Percentiles rank a stretch among this genome's conserved stretches.
Conservation (phyloP, 495 filamentous ascomycete genomes). For the Delitschia confertaspora region DNA sequence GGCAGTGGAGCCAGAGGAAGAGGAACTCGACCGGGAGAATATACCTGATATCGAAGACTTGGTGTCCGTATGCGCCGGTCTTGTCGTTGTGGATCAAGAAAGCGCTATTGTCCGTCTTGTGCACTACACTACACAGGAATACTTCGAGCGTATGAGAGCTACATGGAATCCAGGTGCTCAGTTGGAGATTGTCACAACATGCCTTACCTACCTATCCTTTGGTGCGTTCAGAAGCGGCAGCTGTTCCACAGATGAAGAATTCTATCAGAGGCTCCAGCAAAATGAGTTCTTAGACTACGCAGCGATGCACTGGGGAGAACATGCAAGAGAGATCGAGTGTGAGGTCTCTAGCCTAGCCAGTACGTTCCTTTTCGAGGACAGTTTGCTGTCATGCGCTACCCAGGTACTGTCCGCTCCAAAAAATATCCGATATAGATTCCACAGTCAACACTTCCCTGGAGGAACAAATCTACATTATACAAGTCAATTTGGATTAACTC, state of each 20-base stretch:
- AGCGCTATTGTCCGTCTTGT: constrained; percentile 43
- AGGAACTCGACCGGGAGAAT: constrained; percentile 1
- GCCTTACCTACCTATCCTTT: constrained; percentile 41
- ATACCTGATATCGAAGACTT: constrained; percentile 31
- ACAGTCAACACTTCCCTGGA: constrained; percentile 2
- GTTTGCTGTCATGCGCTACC: neutral
- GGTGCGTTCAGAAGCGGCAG: constrained; percentile 29
- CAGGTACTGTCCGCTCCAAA: constrained; percentile 7
- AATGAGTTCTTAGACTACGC: constrained; percentile 40
- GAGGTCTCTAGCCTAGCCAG: constrained; percentile 9
- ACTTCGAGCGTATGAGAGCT: constrained; percentile 37
- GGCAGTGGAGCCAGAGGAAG: neutral
- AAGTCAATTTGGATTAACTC: constrained; percentile 7
- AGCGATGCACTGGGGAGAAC: constrained; percentile 39
- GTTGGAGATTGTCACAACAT: constrained; percentile 32
- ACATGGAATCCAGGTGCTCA: constrained; percentile 36
- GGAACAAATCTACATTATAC: constrained; percentile 6
- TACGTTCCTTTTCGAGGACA: neutral
- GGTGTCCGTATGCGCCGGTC: constrained; percentile 43
- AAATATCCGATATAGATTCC: neutral
- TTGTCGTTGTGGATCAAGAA: constrained; percentile 43
- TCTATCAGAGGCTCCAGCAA: constrained; percentile 23
- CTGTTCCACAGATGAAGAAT: constrained; percentile 27
- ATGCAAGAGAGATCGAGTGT: constrained; percentile 30
- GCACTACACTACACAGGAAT: constrained; percentile 48